Evolutionary conservation across 2,329 filamentous ascomycete genomes (phyloP).

Genomic region (Monilinia fructigena): DNA sequence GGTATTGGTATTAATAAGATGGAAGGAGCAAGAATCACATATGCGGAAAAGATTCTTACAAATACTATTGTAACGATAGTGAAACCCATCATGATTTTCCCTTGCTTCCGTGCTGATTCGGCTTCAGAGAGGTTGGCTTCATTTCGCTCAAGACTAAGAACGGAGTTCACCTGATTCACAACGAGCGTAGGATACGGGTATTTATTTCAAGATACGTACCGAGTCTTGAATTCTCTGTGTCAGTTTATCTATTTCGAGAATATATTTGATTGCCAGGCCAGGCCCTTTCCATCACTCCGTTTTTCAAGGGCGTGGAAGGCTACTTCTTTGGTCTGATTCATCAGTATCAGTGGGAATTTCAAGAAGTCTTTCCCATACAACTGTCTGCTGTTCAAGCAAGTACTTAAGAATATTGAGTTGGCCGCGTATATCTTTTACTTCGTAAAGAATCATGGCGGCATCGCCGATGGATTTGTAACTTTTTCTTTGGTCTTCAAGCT

Average conservation of each 20-base stretch:
- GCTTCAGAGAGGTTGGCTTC: constrained; percentile 9
- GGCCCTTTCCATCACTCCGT: background rate
- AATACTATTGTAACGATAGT: constrained; percentile 1
- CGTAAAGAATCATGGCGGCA: too few species aligned
- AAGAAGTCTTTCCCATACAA: too few species aligned
- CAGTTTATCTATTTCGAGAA: constrained; percentile 9
- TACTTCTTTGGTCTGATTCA: background rate
- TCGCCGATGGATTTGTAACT: too few species aligned
- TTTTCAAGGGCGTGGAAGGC: background rate
- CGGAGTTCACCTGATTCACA: background rate
- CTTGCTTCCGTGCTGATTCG: constrained; percentile 2
- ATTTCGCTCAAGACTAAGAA: constrained; percentile 1
- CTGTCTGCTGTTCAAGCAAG: too few species aligned
- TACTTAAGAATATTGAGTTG: too few species aligned
- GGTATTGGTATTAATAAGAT: background rate
- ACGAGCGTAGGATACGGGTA: background rate
- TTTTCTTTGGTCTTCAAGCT: too few species aligned
- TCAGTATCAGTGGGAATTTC: too few species aligned
- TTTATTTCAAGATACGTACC: background rate
- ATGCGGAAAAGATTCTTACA: background rate
- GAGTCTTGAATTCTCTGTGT: background rate
- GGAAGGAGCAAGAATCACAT: background rate
- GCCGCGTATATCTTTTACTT: too few species aligned
- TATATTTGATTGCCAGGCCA: background rate
- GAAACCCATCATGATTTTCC: constrained; percentile 1